Evolutionary conservation across 129 eudicot genomes (phyloP), one percentile per base, ranked within the genome.

Genomic region (Artemisia tridentata): DNA sequence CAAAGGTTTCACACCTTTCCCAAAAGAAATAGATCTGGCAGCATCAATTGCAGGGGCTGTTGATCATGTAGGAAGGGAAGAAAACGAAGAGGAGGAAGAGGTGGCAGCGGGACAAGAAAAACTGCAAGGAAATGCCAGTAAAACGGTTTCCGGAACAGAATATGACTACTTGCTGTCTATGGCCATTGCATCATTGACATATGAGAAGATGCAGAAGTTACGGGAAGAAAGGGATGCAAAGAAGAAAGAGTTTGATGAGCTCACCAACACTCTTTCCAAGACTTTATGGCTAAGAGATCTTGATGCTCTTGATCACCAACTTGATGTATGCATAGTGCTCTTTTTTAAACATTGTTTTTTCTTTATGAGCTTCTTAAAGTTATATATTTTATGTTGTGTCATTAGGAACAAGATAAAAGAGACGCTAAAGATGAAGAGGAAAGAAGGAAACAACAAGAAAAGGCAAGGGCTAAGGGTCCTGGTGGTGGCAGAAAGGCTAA

Each of bases 91-190:
- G 59, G 71, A 63, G 18, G 76, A 61, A 49, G 65, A 62, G 13
- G 54, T 65, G 50, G 67, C 14, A 12, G 12, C 29, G 3, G 75
- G 52, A 38, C 86, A 85, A 51, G 92, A 84, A 65, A 78, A 54
- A 45, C 7, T 60, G 6, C 79, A 67, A 16, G 77, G 11, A 7
- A 67, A 27, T 16, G 65, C 68, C 16, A 70, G 72, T 65, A 75
- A 74, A 58, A 88, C 64, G 65, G 71, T 63, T 11, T 74, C 73
- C 49, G 79, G 84, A 45, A 77, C 86, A 43, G 96, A 93, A 64
- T 93, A 89, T 59, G 98, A 93, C 49, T 93, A 93, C 77, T 81
- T 93, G 75, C 83, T 93, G 38, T 79, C 86, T 9, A 81, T 93
- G 95, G 85, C 95, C 10, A 90, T 93, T 57, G 90, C 83, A 25